A percentile compares a stretch with the other conserved stretches of the same genome.
phyloP scores from a whole-genome alignment of 1,139 yeast species.

The Kluyveromyces marxianus region DNA sequence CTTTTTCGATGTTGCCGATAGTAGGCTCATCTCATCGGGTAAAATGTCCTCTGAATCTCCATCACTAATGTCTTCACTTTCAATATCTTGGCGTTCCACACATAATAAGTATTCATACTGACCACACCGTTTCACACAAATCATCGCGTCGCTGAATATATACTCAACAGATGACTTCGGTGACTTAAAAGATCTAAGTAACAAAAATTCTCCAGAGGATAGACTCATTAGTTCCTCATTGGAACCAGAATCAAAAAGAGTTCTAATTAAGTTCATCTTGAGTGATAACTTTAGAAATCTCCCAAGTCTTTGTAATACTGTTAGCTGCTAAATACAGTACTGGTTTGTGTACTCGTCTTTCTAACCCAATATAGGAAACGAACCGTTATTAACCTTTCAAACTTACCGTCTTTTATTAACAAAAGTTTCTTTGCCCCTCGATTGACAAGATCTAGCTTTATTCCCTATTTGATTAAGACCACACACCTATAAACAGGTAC shows the following conservation, averaged over 20 bases:
- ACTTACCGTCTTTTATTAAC: too few species aligned
- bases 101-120: constrained; percentile 65
- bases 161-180: constrained; percentile 88
- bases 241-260: constrained; percentile 54
- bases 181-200: constrained; percentile 66
- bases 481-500: too few species aligned
- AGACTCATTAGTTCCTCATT: constrained; percentile 65
- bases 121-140: constrained; percentile 57
- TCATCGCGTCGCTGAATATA: constrained; percentile 71
- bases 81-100: constrained; percentile 57
- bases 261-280: constrained; percentile 69
- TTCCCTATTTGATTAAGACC: too few species aligned
- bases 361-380: neutral
- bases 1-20: constrained; percentile 49
- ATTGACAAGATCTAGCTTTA: too few species aligned
- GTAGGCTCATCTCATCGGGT: constrained; percentile 41
- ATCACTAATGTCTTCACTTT: constrained; percentile 47
- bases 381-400: too few species aligned
- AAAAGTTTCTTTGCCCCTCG: too few species aligned
- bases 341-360: too few species aligned
- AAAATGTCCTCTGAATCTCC: constrained; percentile 40
- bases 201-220: constrained; percentile 72
- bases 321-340: too few species aligned
- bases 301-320: neutral
- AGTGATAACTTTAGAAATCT: neutral